A percentile compares a stretch with the other conserved stretches of the same genome.
Evolutionary conservation across 148 eudicot genomes (phyloP).

Genomic region (Vaccinium darrowii): DNA sequence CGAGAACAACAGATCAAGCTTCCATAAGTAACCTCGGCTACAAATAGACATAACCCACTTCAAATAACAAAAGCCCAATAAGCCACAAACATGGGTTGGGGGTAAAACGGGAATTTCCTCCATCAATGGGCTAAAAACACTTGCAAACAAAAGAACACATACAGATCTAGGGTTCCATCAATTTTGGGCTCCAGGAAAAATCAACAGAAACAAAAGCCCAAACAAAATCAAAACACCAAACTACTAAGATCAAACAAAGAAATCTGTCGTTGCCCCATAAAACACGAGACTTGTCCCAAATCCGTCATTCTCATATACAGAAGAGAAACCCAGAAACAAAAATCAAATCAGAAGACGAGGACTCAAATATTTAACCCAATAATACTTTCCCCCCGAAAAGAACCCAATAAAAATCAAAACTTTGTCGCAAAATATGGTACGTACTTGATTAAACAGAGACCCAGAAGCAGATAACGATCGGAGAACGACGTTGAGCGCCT

Average conservation of each 20-base stretch:
- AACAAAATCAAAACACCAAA: neutral
- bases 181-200: slow-evolving; percentile 15
- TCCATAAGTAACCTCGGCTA: slow-evolving; percentile 2
- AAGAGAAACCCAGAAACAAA: neutral
- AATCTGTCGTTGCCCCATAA: neutral
- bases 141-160: neutral
- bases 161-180: slow-evolving; percentile 13
- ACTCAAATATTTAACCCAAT: neutral
- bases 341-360: neutral
- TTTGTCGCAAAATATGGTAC: neutral
- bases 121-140: slow-evolving; percentile 6
- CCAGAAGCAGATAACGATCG: neutral
- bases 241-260: neutral
- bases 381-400: neutral
- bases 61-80: slow-evolving; percentile 14
- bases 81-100: neutral
- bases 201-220: slow-evolving; percentile 11
- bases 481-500: neutral
- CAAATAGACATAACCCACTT: neutral
- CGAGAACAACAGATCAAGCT: neutral
- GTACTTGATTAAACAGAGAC: neutral
- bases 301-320: neutral
- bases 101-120: slow-evolving; percentile 9
- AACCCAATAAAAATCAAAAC: neutral
- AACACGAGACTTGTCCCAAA: neutral